Percentiles rank a stretch among this genome's conserved stretches.
Conservation (phyloP, 2,329 filamentous ascomycete genomes). For the Neopestalotiopsis clavispora region DNA sequence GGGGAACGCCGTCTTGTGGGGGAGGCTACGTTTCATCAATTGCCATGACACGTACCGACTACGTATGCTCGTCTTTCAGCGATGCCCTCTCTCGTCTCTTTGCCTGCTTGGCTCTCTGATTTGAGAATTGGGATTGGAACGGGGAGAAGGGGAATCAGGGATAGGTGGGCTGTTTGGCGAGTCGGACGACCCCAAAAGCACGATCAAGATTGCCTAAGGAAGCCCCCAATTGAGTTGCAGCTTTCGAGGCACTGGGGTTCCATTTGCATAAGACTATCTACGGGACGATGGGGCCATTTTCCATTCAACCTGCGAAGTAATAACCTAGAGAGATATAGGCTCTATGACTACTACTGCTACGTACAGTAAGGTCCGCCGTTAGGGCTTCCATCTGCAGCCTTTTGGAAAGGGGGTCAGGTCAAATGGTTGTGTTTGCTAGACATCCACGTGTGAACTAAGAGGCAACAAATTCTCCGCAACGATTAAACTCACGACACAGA, state of each 20-base stretch:
- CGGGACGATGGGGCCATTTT: no score
- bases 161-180: not conserved
- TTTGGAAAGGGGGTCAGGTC: not conserved
- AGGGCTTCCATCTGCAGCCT: not conserved
- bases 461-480: not conserved
- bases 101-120: not conserved
- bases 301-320: no score
- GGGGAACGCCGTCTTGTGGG: not conserved
- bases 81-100: not conserved
- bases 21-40: constrained; percentile 16
- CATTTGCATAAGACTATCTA: not conserved
- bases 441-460: not conserved
- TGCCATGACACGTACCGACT: constrained; percentile 14
- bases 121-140: not conserved
- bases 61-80: constrained; percentile 10
- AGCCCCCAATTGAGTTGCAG: not conserved
- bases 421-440: not conserved
- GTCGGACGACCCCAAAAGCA: not conserved
- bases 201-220: not conserved
- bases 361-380: not conserved
- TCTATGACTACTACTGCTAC: not conserved
- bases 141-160: not conserved
- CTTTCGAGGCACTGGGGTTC: not conserved
- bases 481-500: not conserved
- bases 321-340: not conserved